Evolutionary conservation across 2,329 filamentous ascomycete species (phyloP), one percentile per base, ranked within the genome.

Genomic region (Colletotrichum salicis): DNA sequence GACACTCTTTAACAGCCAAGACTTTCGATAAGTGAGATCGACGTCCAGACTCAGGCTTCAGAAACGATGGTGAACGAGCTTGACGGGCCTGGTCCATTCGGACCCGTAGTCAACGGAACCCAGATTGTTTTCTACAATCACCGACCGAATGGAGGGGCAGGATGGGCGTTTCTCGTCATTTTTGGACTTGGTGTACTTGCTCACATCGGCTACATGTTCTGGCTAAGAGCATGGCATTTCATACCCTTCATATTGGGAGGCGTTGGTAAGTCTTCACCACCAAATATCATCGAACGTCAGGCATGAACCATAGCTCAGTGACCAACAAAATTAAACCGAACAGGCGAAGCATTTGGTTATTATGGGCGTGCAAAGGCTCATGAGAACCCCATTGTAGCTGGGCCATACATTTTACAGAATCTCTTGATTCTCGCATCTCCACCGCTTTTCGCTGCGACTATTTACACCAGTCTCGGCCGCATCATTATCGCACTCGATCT

Each of bases 381-480:
- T 5, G 27, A 62, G 10, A 15, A 63, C 15, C 69, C 70, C 1
- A 22, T 48, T 0, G 31, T 24, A 0, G 65, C 52, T 37, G 70
- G 70, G 0, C 80, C 80, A 2, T 84, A 79, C 70, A 74, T 84
- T 55, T 58, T 83, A 6, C 81, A 85, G 67, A 78, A 80, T 11
- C 75, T 84, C 4, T 76, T 84, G 3, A 74, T 84, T 22, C 77
- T 85, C 10, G 76, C 81, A 24, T 80, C 82, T 0, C 82, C 83
- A 0, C 80, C 82, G 0, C 76, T 85, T 45, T 82, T 82, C 66
- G 83, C 83, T 6, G 83, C 82, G 0, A 80, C 78, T 0, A 81
- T 85, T 15, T 85, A 84, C 76, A 84, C 84, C 81, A 78, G 79
- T 6, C 80, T 82, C 19, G 79, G 80, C 1, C 79, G 82, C 1